phyloP scores from a whole-genome alignment of 2,329 filamentous ascomycete genomes.

The Hawksworthiomyces lignivorus region DNA sequence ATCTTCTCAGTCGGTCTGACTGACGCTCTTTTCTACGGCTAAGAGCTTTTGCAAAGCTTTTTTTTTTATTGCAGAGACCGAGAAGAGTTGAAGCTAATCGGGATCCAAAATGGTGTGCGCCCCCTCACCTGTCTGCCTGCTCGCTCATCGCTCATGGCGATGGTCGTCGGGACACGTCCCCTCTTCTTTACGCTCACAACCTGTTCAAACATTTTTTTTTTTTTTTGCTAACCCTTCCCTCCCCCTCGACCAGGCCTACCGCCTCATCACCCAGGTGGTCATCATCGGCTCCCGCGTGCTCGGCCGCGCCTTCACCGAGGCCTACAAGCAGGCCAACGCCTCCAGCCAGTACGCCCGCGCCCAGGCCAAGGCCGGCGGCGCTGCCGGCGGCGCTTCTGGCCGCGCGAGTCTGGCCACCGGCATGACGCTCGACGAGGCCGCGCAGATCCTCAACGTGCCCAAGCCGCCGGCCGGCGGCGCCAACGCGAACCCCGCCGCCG shows the following conservation, averaged over 20 bases:
- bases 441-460: constrained; percentile 85
- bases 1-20: too few species aligned
- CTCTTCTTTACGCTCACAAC: too few species aligned
- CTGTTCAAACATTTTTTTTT: background rate
- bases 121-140: too few species aligned
- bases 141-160: too few species aligned
- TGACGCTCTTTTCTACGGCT: too few species aligned
- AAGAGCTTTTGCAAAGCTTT: too few species aligned
- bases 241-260: constrained; percentile 84
- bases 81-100: too few species aligned
- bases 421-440: constrained; percentile 92
- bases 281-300: constrained; percentile 85
- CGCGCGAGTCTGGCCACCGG: constrained; percentile 48
- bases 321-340: constrained; percentile 90
- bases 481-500: background rate
- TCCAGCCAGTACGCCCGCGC: constrained; percentile 74
- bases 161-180: too few species aligned
- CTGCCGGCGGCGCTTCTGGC: constrained; percentile 32
- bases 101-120: too few species aligned
- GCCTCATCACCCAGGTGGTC: constrained; percentile 88
- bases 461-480: constrained; percentile 65
- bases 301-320: constrained; percentile 85
- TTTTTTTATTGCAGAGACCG: too few species aligned
- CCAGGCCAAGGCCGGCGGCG: constrained; percentile 52
- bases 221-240: too few species aligned